Percentiles rank a stretch among this genome's conserved stretches.
Conservation (phyloP, 805 yeast genomes). For the Priceomyces castillae region DNA sequence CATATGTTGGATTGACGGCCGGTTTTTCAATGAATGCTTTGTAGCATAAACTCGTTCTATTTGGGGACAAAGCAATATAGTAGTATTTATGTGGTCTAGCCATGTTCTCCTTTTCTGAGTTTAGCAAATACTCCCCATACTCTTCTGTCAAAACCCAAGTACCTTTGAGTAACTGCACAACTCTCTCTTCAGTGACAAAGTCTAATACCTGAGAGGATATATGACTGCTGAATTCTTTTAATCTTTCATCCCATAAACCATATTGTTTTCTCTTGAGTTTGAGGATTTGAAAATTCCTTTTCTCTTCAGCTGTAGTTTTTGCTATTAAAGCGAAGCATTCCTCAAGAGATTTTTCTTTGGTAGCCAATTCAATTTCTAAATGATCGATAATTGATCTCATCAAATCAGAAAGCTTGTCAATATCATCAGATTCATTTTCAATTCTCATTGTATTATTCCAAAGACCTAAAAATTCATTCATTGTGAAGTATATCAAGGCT, state of each 20-base stretch:
- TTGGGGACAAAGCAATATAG: slow-evolving; percentile 64
- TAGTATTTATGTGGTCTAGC: slow-evolving; percentile 37
- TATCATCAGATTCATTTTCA: slow-evolving; percentile 44
- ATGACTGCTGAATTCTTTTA: slow-evolving; percentile 47
- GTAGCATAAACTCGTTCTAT: slow-evolving; percentile 57
- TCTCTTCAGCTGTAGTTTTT: slow-evolving; percentile 40
- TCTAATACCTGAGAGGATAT: slow-evolving; percentile 58
- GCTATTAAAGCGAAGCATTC: slow-evolving; percentile 45
- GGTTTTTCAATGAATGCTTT: slow-evolving; percentile 55
- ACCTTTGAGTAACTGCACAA: slow-evolving; percentile 68
- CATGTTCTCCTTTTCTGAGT: slow-evolving; percentile 15
- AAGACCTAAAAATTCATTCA: slow-evolving; percentile 55
- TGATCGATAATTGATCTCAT: slow-evolving; percentile 31
- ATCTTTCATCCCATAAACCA: slow-evolving; percentile 44
- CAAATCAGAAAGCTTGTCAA: slow-evolving; percentile 47
- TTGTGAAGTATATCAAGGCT: slow-evolving; percentile 51
- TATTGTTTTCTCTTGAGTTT: slow-evolving; percentile 36
- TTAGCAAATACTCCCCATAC: slow-evolving; percentile 38
- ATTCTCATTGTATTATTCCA: slow-evolving; percentile 65
- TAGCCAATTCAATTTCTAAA: slow-evolving; percentile 26
- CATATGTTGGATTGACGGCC: slow-evolving; percentile 52
- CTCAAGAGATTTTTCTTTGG: slow-evolving; percentile 32
- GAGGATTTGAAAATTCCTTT: slow-evolving; percentile 55
- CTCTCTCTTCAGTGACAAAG: slow-evolving; percentile 74
- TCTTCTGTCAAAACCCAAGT: slow-evolving; percentile 74